Base-by-base conservation (phyloP, 2,329 filamentous ascomycete genomes). In the Aspergillus thermomutatus region DNA sequence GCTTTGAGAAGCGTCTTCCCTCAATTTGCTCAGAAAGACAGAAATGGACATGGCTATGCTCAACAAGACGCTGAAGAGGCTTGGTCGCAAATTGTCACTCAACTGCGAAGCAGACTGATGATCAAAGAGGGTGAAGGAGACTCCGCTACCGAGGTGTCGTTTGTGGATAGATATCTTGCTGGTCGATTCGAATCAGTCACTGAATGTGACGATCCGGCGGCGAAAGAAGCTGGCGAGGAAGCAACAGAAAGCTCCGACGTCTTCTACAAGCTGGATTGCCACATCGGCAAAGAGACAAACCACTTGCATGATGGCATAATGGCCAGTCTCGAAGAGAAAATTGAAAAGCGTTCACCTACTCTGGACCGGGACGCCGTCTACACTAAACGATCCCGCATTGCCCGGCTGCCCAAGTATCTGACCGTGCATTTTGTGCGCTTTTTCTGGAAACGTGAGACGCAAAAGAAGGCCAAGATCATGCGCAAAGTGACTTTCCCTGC, bases 391-490 rank as follows among this genome's bases (percentile, higher is more conserved):
- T 94, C 91, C n/a, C 86, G 88, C 70, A 95, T 99, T 66, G 86
- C 92, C 10, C 88, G 93, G 21, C 80, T 97, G 50, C 94, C 94
- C 19, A 96, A 96, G 75, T 97, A 99, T 72, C 83, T 99, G 47
- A 94, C 94, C 0, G 91, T 99, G 3, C 94, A 99, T 75, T 96
- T 99, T 73, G 90, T 99, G 55, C 91, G 94, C 62, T 99, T 99
- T 79, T 97, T 93, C 80, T 99, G 94, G 94, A 93, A 96, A 71
- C 87, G 89, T 49, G 91, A 96, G 65, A 92, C 91, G 3, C 89
- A 95, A 75, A 97, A 97, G 81, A 99, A 99, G 82, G 92, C 93
- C 64, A 99, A 99, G 83, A 99, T 99, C 67, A 93, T 99, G 90
- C 90, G 92, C 72, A 99, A 97, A 78, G 94, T 99, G 56, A 93